These are phyloP conservation scores for Boletus eberwhitei DNA, from an alignment of 768 basidiomycete genomes.

Conservation along the genomic window DNA sequence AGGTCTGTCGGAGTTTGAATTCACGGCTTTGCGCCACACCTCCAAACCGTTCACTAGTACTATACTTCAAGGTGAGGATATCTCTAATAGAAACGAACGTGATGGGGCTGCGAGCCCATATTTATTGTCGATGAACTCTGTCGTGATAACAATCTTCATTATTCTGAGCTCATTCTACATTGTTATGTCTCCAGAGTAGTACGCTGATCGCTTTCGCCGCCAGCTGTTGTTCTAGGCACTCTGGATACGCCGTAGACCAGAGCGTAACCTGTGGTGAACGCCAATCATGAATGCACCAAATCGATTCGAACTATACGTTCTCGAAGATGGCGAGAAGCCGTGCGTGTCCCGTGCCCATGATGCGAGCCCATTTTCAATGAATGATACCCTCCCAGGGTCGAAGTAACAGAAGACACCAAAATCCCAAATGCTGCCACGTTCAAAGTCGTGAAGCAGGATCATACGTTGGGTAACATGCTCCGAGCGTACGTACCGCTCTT, in stretches of 20 bases:
- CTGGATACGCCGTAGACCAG: slow-evolving; percentile 1
- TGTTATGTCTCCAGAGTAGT: background rate
- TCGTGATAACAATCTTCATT: slow-evolving; percentile 49
- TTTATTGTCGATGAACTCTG: slow-evolving; percentile 70
- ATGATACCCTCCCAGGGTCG: slow-evolving; percentile 56
- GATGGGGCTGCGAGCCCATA: slow-evolving; percentile 52
- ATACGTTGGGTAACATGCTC: slow-evolving; percentile 96
- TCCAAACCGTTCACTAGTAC: slow-evolving; percentile 17
- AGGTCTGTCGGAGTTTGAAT: slow-evolving; percentile 27
- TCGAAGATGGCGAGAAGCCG: slow-evolving; percentile 93
- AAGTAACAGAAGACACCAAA: slow-evolving; percentile 92
- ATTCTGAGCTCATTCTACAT: slow-evolving; percentile 38
- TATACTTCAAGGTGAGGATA: slow-evolving; percentile 13
- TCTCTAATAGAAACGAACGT: slow-evolving; percentile 22
- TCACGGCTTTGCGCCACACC: slow-evolving; percentile 14
- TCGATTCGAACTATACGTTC: slow-evolving; percentile 85
- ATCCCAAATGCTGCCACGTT: slow-evolving; percentile 97
- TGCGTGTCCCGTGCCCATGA: slow-evolving; percentile 44
- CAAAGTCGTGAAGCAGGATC: slow-evolving; percentile 94
- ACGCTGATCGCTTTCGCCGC: slow-evolving; percentile 10
- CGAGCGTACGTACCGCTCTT: slow-evolving; percentile 63
- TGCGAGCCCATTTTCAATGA: background rate
- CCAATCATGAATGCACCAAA: slow-evolving; percentile 86
- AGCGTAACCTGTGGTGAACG: background rate
- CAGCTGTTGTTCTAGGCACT: background rate